Percentiles rank a stretch among this genome's conserved stretches.
Evolutionary conservation across 2,329 filamentous ascomycete species (phyloP).

Genomic region (Zymoseptoria brevis): DNA sequence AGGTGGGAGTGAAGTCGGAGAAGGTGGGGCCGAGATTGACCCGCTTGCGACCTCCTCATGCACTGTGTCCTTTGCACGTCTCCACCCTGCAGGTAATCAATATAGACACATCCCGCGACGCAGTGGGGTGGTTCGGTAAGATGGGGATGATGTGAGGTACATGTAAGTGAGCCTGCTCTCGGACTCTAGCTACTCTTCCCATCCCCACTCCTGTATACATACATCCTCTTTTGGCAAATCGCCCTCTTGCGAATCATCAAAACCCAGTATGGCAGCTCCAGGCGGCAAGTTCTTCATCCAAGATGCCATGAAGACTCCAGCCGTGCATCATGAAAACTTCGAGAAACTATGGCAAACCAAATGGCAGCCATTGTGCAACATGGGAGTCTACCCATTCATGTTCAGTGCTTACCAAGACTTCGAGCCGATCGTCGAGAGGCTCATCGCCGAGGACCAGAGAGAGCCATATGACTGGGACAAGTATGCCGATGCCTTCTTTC

Average conservation of each 20-base stretch:
- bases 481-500: slow-evolving; percentile 57
- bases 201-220: neutral
- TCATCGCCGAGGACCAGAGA: slow-evolving; percentile 55
- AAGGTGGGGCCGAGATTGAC: neutral
- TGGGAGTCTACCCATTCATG: slow-evolving; percentile 58
- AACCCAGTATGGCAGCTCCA: slow-evolving; percentile 17
- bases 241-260: neutral
- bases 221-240: neutral
- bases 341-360: slow-evolving; percentile 61
- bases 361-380: slow-evolving; percentile 56
- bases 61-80: neutral
- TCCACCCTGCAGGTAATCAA: neutral
- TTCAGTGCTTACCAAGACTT: slow-evolving; percentile 63
- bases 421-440: slow-evolving; percentile 56
- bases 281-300: slow-evolving; percentile 38
- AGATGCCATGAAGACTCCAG: slow-evolving; percentile 35
- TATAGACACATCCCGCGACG: neutral
- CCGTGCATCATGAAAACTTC: slow-evolving; percentile 41
- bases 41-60: neutral
- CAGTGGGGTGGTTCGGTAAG: no score
- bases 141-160: neutral
- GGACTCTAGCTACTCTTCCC: neutral
- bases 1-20: neutral
- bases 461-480: slow-evolving; percentile 55
- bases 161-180: neutral